Conservation (phyloP, 441 rosid species). For the Biscutella laevigata region DNA sequence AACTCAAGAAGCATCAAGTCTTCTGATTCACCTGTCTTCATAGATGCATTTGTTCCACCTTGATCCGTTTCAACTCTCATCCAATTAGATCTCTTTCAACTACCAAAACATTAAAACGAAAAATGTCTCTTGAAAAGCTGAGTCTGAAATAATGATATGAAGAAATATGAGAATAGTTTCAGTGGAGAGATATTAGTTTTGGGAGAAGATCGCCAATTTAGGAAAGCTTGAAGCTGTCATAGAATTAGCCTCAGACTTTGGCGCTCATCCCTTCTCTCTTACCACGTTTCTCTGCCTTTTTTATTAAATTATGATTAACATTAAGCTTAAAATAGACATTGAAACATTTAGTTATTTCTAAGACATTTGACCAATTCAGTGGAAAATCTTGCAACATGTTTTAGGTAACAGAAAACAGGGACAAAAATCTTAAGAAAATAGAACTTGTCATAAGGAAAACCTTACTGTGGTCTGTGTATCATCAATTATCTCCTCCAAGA, state of each 20-base stretch:
- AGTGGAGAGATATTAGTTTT: conserved; percentile 23
- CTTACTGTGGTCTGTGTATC: no score
- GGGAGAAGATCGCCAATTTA: conserved; percentile 24
- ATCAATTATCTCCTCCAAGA: conserved; percentile 20
- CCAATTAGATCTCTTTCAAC: conserved; percentile 26
- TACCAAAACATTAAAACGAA: neutral
- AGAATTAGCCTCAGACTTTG: conserved; percentile 43
- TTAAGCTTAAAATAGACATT: conserved; percentile 24
- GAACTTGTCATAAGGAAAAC: no score
- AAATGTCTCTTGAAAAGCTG: neutral
- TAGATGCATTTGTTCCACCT: conserved; percentile 61
- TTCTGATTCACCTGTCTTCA: conserved; percentile 67
- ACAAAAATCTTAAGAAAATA: no score
- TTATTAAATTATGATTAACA: neutral
- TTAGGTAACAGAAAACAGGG: no score
- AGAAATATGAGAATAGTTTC: conserved; percentile 8
- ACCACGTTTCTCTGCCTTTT: conserved; percentile 21
- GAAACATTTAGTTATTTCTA: no score
- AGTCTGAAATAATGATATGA: neutral
- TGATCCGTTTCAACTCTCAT: conserved; percentile 36
- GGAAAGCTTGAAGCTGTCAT: conserved; percentile 41
- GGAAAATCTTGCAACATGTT: neutral
- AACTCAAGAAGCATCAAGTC: conserved; percentile 46
- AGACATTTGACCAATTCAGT: conserved; percentile 13
- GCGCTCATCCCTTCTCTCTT: conserved; percentile 43